These are phyloP conservation scores for Melanogaster broomeanus DNA, from an alignment of 768 basidiomycete genomes.

Conservation along the genomic window DNA sequence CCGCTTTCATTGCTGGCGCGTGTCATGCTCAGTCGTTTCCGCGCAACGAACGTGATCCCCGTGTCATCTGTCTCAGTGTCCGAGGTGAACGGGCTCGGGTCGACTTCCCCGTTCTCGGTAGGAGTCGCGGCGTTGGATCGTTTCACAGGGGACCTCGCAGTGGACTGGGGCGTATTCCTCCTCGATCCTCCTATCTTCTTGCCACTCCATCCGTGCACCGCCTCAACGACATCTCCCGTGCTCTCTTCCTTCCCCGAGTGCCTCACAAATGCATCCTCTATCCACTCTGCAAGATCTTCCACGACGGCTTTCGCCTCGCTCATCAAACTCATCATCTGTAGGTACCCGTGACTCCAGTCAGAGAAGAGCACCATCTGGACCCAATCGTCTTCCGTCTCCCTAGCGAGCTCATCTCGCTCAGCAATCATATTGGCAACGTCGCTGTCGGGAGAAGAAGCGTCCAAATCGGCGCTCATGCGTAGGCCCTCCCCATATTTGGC, in stretches of 20 bases:
- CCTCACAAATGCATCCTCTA: conserved; percentile 68
- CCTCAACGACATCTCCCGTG: conserved; percentile 17
- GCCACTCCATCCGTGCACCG: conserved; percentile 7
- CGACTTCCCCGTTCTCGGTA: conserved; percentile 7
- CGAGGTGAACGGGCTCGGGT: conserved; percentile 38
- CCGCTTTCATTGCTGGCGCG: conserved; percentile 18
- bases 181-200: conserved; percentile 30
- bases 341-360: conserved; percentile 96
- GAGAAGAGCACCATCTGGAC: conserved; percentile 91
- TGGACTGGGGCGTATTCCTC: conserved; percentile 22
- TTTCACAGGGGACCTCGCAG: conserved; percentile 22
- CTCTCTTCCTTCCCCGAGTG: conserved; percentile 31
- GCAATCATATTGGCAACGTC: conserved; percentile 46
- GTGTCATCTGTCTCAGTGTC: conserved; percentile 72
- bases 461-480: conserved; percentile 53
- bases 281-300: conserved; percentile 89
- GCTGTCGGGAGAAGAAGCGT: conserved; percentile 28
- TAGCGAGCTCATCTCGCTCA: conserved; percentile 60
- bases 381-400: conserved; percentile 91
- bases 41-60: conserved; percentile 72
- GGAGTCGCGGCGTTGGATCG: conserved; percentile 1
- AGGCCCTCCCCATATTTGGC: conserved; percentile 62
- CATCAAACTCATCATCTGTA: conserved; percentile 93
- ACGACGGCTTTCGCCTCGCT: conserved; percentile 77
- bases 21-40: conserved; percentile 38